Base-by-base conservation (phyloP, 2,329 filamentous ascomycete genomes). In the Gliomastix tumulicola region DNA sequence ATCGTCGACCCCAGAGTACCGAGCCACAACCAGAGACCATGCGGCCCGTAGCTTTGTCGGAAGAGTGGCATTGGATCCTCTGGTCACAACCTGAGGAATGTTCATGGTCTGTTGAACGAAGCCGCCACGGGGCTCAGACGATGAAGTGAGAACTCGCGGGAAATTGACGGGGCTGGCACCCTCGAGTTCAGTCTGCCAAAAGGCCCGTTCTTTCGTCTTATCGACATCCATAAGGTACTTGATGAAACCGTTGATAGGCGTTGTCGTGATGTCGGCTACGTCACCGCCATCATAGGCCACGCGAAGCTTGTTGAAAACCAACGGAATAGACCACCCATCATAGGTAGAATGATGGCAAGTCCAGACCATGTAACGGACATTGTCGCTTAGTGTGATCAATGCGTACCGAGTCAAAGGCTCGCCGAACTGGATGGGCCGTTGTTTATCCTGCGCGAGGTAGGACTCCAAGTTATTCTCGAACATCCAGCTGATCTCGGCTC, bases 1-100 rank as follows among this genome's bases (percentile, higher is more conserved):
- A 37, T 76, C 71, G 15, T 58, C 50, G 13, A 60, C 60, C 4
- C 61, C 62, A 23, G 63, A 63, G 44, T 74, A 72, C 15, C 60
- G 53, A 0, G 67, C 63, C 0, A 70, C 63, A 1, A 72, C 55
- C 4, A 75, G 51, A 0, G 68, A 68, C 72, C 71, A 76, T 2
- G 71, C 71, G 16, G 65, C 69, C 18, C 70, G 65, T 21, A 76
- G 66, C 11, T 42, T 27, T 11, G 38, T 40, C 63, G 65, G 44
- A 66, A 68, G 30, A 65, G 63, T 34, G 55, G 48, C 17, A 17
- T 37, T 30, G 6, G n/a, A n/a, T n/a, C n/a, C n/a, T 25, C 23
- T 25, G 23, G 23, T 25, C 23, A 25, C n/a, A n/a, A n/a, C n/a
- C n/a, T n/a, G n/a, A n/a, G n/a, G n/a, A n/a, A n/a, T 21, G 32